A percentile compares a stretch with the other conserved stretches of the same genome.
These are phyloP conservation scores for Saccharomycopsis oosterbeekiorum DNA, from an alignment of 805 yeast genomes.

Conservation along the genomic window DNA sequence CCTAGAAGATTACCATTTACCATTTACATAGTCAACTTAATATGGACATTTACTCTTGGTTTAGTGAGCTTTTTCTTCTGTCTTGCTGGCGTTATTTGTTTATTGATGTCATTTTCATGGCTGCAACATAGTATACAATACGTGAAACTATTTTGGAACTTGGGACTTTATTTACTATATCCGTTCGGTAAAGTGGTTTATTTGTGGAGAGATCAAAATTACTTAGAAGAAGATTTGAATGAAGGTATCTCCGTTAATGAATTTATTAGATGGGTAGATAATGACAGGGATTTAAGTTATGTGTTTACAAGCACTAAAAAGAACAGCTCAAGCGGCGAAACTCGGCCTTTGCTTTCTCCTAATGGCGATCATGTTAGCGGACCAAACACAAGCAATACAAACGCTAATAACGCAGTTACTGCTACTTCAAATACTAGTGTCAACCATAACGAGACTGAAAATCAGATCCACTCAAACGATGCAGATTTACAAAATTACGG, in stretches of 20 bases:
- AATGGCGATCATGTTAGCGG: neutral
- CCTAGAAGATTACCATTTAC: slow-evolving; percentile 36
- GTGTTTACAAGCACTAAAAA: slow-evolving; percentile 38
- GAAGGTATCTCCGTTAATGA: slow-evolving; percentile 82
- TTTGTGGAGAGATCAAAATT: slow-evolving; percentile 66
- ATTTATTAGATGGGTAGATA: slow-evolving; percentile 79
- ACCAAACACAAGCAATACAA: slow-evolving; percentile 15
- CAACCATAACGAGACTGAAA: neutral
- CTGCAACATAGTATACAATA: slow-evolving; percentile 48
- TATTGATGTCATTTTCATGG: slow-evolving; percentile 37
- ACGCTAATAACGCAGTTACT: neutral
- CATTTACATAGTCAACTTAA: slow-evolving; percentile 54
- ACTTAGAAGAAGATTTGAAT: slow-evolving; percentile 75
- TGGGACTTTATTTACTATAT: slow-evolving; percentile 62
- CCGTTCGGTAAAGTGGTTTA: slow-evolving; percentile 91
- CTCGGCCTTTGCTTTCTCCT: slow-evolving; percentile 4
- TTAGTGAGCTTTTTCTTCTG: slow-evolving; percentile 46
- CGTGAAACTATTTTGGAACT: slow-evolving; percentile 44
- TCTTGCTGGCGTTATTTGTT: slow-evolving; percentile 36
- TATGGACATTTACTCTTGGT: slow-evolving; percentile 76
- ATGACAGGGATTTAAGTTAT: slow-evolving; percentile 60
- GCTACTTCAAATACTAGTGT: slow-evolving; percentile 10
- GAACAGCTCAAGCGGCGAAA: neutral
- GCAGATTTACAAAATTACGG: neutral
- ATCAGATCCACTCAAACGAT: neutral